Conservation (phyloP, 495 filamentous ascomycete genomes). For the Penicillium chermesinum region DNA sequence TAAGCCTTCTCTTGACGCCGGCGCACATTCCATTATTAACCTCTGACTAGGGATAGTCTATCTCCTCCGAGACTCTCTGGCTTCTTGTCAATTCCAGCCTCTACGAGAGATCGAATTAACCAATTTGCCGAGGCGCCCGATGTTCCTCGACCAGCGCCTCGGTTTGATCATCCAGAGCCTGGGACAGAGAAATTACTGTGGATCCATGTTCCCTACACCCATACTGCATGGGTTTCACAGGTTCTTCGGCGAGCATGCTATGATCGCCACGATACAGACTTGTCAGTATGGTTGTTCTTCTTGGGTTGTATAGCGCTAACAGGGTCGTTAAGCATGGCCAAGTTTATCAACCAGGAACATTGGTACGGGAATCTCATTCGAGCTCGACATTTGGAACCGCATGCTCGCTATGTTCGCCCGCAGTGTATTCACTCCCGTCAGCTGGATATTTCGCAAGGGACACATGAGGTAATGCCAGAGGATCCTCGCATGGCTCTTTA, state of each 20-base stretch:
- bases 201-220: conserved; percentile 63
- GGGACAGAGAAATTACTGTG: conserved; percentile 52
- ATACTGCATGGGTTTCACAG: conserved; percentile 58
- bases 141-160: conserved; percentile 26
- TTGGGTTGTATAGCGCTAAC: not conserved
- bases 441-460: conserved; percentile 25
- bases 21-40: not conserved
- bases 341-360: conserved; percentile 43
- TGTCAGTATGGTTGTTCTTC: conserved; percentile 13
- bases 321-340: conserved; percentile 41
- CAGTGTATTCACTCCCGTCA: conserved; percentile 33
- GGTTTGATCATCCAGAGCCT: conserved; percentile 38
- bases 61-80: conserved; percentile 18
- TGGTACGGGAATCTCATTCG: conserved; percentile 43
- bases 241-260: conserved; percentile 18
- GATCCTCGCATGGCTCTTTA: conserved; percentile 37
- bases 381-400: conserved; percentile 42
- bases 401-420: conserved; percentile 42
- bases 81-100: conserved; percentile 25
- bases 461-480: conserved; percentile 12
- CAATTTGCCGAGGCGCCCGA: conserved; percentile 19
- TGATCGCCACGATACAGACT: conserved; percentile 25
- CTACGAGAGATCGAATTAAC: conserved; percentile 23
- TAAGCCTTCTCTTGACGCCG: conserved; percentile 10
- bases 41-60: not conserved